A percentile compares a stretch with the other conserved stretches of the same genome.
These are phyloP conservation scores for Corniculantispora saksenae DNA, from an alignment of 2,329 filamentous ascomycete genomes.

Conservation along the genomic window DNA sequence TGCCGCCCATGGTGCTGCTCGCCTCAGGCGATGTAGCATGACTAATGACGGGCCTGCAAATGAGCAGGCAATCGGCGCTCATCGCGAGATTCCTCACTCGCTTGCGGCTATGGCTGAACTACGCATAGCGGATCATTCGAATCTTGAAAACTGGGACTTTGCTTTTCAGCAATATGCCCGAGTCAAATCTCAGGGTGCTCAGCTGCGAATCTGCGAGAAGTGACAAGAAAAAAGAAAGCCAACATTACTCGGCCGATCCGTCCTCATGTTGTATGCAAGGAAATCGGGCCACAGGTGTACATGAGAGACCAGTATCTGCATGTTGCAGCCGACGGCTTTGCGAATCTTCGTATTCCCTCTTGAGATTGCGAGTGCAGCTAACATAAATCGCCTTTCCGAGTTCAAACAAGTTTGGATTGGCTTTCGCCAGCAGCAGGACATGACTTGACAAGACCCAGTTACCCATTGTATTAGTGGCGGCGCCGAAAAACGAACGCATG, in stretches of 20 bases:
- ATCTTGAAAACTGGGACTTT: neutral
- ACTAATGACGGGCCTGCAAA: neutral
- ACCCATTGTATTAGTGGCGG: conserved; percentile 3
- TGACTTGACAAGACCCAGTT: neutral
- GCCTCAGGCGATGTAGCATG: neutral
- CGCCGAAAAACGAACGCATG: conserved; percentile 11
- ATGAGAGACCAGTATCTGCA: neutral
- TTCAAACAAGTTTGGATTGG: neutral
- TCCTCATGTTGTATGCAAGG: neutral
- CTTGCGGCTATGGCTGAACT: neutral
- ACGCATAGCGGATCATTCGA: neutral
- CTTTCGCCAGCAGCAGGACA: neutral
- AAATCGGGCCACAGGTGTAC: conserved; percentile 1
- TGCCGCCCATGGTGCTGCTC: neutral
- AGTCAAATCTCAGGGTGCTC: neutral
- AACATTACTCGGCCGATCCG: conserved; percentile 8
- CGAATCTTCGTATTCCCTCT: neutral
- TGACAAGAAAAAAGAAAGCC: neutral
- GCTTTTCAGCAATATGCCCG: neutral
- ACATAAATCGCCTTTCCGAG: neutral
- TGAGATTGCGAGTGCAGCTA: neutral
- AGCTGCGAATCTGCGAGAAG: neutral
- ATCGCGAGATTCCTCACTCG: neutral
- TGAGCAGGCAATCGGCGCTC: neutral
- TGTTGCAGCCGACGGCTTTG: neutral